These are phyloP conservation scores for Kentomonas sorsogonicus DNA, from an alignment of 208 protist genomes.

Conservation along the genomic window DNA sequence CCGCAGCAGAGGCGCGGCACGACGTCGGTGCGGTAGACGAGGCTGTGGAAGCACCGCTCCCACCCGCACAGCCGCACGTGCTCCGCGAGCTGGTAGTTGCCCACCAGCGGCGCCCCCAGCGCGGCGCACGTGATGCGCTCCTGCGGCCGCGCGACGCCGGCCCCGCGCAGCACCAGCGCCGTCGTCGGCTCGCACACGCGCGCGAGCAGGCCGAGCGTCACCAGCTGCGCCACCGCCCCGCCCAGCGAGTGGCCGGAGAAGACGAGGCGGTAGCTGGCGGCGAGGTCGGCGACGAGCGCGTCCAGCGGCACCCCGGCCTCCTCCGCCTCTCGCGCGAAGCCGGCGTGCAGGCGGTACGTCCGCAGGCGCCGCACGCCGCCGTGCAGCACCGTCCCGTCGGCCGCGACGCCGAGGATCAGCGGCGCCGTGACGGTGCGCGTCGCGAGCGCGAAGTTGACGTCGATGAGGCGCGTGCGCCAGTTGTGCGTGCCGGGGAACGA, in stretches of 20 bases:
- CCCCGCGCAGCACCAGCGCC: conserved; percentile 20
- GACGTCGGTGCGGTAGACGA: conserved; percentile 65
- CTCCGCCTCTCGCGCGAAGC: conserved; percentile 58
- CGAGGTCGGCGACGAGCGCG: conserved; percentile 39
- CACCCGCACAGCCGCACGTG: conserved; percentile 48
- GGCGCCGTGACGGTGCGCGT: conserved; percentile 28
- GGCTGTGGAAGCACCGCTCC: conserved; percentile 54
- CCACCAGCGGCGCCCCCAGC: conserved; percentile 63
- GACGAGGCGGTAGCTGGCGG: conserved; percentile 55
- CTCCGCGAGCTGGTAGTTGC: conserved; percentile 57
- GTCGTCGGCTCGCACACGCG: too few relatives aligned
- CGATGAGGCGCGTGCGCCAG: conserved; percentile 52
- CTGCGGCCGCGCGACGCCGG: conserved; percentile 14
- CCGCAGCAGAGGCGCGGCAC: conserved; percentile 68
- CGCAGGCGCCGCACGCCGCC: conserved; percentile 43
- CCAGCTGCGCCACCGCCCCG: conserved; percentile 58
- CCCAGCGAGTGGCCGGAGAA: conserved; percentile 79
- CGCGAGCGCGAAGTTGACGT: conserved; percentile 33
- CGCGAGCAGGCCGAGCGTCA: conserved; percentile 44
- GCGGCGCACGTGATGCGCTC: conserved; percentile 50
- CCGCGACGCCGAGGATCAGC: background rate
- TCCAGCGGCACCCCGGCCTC: conserved; percentile 41
- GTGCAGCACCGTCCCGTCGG: conserved; percentile 10
- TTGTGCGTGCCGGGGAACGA: conserved; percentile 81
- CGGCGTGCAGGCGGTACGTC: conserved; percentile 55